phyloP scores from a whole-genome alignment of 176 grass and related monocot genomes.

The Oryza meridionalis region DNA sequence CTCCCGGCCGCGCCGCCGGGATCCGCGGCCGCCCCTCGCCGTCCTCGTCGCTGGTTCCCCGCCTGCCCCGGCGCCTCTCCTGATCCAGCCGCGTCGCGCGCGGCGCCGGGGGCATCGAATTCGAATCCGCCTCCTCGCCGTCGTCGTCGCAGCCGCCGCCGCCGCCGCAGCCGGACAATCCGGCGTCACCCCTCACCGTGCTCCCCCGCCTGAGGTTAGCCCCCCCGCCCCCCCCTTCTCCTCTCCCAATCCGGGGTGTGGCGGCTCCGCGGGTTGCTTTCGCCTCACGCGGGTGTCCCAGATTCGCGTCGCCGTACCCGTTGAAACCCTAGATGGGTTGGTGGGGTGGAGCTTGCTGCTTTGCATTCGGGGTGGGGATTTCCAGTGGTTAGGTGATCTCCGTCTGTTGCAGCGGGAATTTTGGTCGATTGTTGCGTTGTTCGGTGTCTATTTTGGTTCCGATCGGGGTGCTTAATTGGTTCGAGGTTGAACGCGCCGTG shows the following conservation, averaged over 20 bases:
- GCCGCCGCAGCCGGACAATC: too few species aligned
- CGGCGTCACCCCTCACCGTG: not conserved
- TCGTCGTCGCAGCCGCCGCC: not conserved
- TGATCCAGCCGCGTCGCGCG: too few species aligned
- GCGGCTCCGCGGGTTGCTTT: not conserved
- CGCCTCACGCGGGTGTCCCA: constrained; percentile 9
- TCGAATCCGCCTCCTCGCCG: too few species aligned
- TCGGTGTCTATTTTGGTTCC: not conserved
- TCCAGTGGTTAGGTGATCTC: constrained; percentile 20
- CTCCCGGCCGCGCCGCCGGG: too few species aligned
- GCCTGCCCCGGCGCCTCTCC: too few species aligned
- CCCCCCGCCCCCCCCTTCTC: too few species aligned
- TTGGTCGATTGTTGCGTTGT: not conserved
- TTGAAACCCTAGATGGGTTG: constrained; percentile 43
- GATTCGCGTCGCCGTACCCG: constrained; percentile 1
- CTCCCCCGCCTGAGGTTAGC: constrained; percentile 19
- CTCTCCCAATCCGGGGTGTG: not conserved
- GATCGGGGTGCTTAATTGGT: not conserved
- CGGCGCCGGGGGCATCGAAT: too few species aligned
- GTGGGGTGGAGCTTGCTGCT: too few species aligned
- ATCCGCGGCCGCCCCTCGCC: too few species aligned
- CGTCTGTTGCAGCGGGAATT: not conserved
- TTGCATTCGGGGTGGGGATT: not conserved
- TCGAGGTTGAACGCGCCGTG: not conserved
- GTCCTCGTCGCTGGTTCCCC: too few species aligned